Conservation (phyloP, 192 early-diverging fungal genomes). For the Mortierella claussenii region DNA sequence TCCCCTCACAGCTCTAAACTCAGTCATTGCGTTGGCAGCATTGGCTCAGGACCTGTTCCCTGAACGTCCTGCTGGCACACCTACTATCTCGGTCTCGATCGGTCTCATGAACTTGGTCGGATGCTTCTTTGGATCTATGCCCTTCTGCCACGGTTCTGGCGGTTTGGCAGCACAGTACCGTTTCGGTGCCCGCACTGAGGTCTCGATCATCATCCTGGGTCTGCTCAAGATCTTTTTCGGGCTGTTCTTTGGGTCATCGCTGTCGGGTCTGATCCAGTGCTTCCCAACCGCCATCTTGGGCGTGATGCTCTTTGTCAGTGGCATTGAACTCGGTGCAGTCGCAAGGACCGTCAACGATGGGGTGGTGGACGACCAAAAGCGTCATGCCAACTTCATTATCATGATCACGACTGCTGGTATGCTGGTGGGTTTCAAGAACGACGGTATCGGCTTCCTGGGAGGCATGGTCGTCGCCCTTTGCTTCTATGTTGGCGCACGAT, state of each 20-base stretch:
- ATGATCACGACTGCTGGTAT: constrained; percentile 77
- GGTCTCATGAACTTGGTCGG: constrained; percentile 84
- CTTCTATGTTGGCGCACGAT: constrained; percentile 18
- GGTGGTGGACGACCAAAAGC: constrained; percentile 49
- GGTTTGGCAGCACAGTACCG: constrained; percentile 93
- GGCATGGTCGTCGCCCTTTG: constrained; percentile 58
- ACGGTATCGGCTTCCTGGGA: constrained; percentile 82
- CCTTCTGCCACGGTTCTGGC: constrained; percentile 86
- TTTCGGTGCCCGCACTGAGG: constrained; percentile 88
- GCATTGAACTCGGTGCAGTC: constrained; percentile 75
- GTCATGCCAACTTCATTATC: constrained; percentile 71
- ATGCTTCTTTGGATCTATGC: constrained; percentile 77
- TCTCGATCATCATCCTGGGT: constrained; percentile 84
- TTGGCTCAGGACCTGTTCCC: constrained; percentile 89
- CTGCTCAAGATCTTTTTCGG: constrained; percentile 79
- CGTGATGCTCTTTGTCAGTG: constrained; percentile 88
- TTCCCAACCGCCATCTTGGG: constrained; percentile 88
- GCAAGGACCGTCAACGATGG: constrained; percentile 65
- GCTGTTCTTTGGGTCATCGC: constrained; percentile 83
- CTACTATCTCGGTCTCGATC: constrained; percentile 70
- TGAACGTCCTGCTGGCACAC: constrained; percentile 60
- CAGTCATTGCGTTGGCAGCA: constrained; percentile 80
- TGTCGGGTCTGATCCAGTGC: constrained; percentile 72
- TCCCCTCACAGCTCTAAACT: constrained; percentile 88
- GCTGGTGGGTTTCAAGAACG: constrained; percentile 81